Conservation (phyloP, 768 basidiomycete species). For the Dioszegia crocea region DNA sequence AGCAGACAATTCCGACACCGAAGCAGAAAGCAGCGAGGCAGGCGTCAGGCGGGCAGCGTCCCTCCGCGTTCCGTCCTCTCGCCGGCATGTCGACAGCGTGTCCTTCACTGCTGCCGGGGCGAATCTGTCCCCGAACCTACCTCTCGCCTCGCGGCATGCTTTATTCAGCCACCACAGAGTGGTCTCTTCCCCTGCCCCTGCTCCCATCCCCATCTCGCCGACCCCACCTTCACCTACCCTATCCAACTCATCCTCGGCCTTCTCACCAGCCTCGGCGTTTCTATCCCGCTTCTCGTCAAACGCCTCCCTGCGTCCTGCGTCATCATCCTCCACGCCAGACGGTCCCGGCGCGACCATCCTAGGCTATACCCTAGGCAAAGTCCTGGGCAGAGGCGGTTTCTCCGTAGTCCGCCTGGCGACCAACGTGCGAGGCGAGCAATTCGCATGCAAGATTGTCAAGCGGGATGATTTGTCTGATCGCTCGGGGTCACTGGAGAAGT, state of each 20-base stretch:
- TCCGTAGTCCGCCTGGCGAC: slow-evolving; percentile 71
- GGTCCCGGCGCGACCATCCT: slow-evolving; percentile 65
- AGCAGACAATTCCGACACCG: not conserved
- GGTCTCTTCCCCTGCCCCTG: not conserved
- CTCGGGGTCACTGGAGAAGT: slow-evolving; percentile 48
- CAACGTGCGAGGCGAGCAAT: slow-evolving; percentile 61
- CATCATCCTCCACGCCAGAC: slow-evolving; percentile 51
- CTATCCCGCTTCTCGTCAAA: slow-evolving; percentile 42
- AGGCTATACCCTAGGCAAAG: slow-evolving; percentile 69
- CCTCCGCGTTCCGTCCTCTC: not conserved
- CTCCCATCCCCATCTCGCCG: slow-evolving; percentile 5
- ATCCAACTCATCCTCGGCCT: slow-evolving; percentile 27
- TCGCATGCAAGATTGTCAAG: slow-evolving; percentile 78
- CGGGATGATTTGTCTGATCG: slow-evolving; percentile 47
- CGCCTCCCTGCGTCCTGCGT: slow-evolving; percentile 16
- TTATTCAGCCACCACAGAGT: slow-evolving; percentile 42
- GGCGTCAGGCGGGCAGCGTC: not conserved
- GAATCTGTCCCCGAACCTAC: slow-evolving; percentile 28
- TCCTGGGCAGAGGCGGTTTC: slow-evolving; percentile 76
- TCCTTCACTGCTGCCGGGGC: slow-evolving; percentile 29
- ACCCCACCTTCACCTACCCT: slow-evolving; percentile 35
- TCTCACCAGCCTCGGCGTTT: slow-evolving; percentile 50
- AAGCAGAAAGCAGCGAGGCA: not conserved
- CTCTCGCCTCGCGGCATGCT: slow-evolving; percentile 38
- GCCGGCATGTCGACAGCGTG: not conserved